Evolutionary conservation across 371 early-diverging fungal genomes (phyloP).

Genomic region (Apophysomyces elegans): DNA sequence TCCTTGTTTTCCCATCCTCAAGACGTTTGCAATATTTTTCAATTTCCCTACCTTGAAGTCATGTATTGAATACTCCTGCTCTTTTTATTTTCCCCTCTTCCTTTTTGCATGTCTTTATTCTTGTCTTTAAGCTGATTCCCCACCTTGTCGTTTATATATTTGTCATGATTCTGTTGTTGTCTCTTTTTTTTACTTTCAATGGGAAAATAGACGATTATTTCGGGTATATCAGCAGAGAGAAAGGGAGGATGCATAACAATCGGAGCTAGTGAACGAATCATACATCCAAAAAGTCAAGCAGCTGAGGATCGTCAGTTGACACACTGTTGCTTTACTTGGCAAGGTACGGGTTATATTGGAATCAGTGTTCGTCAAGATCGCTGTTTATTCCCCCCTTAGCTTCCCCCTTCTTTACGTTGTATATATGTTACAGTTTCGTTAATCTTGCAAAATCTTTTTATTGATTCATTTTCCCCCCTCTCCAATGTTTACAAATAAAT

Average conservation of each 20-base stretch:
- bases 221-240: too few species aligned
- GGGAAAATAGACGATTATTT: too few species aligned
- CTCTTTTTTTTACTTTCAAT: too few species aligned
- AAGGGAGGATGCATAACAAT: slow-evolving; percentile 10
- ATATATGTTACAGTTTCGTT: neutral
- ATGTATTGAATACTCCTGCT: neutral
- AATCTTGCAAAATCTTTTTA: neutral
- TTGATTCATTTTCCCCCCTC: slow-evolving; percentile 2
- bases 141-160: too few species aligned
- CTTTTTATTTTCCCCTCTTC: too few species aligned
- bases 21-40: neutral
- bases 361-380: slow-evolving; percentile 1
- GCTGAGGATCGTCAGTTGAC: slow-evolving; percentile 11
- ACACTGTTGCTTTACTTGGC: neutral
- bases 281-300: neutral
- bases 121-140: too few species aligned
- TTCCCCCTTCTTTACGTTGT: neutral
- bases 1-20: neutral
- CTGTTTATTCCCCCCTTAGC: neutral
- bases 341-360: neutral
- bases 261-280: slow-evolving; percentile 8
- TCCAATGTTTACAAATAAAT: slow-evolving; percentile 9
- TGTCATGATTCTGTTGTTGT: too few species aligned
- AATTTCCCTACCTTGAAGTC: neutral
- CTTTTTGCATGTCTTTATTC: too few species aligned